These are phyloP conservation scores for Fusarium oligoseptatum DNA, from an alignment of 2,329 filamentous ascomycete genomes.

Conservation along the genomic window DNA sequence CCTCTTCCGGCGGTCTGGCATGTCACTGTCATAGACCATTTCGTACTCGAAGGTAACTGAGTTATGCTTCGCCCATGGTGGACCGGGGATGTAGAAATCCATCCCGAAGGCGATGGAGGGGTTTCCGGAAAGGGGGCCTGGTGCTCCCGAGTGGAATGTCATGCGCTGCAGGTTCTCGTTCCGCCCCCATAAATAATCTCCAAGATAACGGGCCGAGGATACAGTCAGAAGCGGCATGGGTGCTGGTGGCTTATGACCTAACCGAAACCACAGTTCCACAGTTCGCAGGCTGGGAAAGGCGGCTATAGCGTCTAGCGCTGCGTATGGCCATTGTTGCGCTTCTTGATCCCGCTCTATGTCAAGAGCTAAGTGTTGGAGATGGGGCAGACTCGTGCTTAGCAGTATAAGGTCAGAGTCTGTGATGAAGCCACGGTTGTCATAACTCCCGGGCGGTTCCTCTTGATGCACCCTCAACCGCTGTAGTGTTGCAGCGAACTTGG, in stretches of 20 bases:
- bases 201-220: slow-evolving; percentile 3
- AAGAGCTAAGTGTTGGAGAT: slow-evolving; percentile 11
- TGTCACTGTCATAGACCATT: background rate
- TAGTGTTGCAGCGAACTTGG: background rate
- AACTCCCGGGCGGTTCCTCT: background rate
- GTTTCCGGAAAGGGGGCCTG: background rate
- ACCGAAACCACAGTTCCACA: slow-evolving; percentile 13
- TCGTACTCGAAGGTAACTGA: slow-evolving; percentile 8
- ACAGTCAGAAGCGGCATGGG: slow-evolving; percentile 6
- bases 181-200: slow-evolving; percentile 2
- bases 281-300: slow-evolving; percentile 6
- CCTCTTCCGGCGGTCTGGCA: background rate
- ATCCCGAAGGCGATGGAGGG: background rate
- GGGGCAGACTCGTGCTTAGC: slow-evolving; percentile 1
- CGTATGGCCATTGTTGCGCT: slow-evolving; percentile 11
- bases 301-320: slow-evolving; percentile 8
- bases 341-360: slow-evolving; percentile 5
- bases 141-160: slow-evolving; percentile 11
- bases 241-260: background rate
- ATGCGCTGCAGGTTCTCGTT: slow-evolving; percentile 14
- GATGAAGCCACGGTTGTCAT: background rate
- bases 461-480: background rate
- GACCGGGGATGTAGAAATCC: background rate
- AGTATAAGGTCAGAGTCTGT: background rate
- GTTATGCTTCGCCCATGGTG: slow-evolving; percentile 1